Base-by-base conservation (phyloP, 345 rosid species). In the Ceriops zippeliana region DNA sequence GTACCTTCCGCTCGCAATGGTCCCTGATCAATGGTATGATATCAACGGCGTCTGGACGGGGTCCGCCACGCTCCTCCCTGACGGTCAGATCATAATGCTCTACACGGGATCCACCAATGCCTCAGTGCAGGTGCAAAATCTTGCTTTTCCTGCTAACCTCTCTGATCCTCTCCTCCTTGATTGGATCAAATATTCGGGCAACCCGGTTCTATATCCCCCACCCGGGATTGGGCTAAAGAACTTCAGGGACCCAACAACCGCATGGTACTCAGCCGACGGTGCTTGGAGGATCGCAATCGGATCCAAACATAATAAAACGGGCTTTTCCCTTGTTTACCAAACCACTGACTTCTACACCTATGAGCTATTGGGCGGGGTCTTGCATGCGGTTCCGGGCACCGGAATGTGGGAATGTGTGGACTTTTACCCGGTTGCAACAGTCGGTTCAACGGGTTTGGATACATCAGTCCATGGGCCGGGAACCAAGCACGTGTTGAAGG, bases 351-450 rank as follows among this genome's bases (percentile, higher is more conserved):
- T 95, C 34, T 80, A 68, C 1, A 69, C 81, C 0, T 91, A 52
- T 67, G 72, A 81, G 65, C 71, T 81, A 9, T 24, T 83, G 31
- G 87, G 84, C 6, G 77, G 83, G 7, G 32, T 79, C 30, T 75
- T 95, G 75, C 96, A 95, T 69, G 76, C 76, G 4, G 99, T 95
- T 28, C 84, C 85, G 32, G 86, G 88, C 19, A 95, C 97, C 9
- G 97, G 99, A n/a, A 90, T 90, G 99, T 95, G 99, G 99, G 99
- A 95, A 82, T 95, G 96, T 31, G 87, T 95, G 56, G 98, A 91
- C 76, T 87, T 95, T 70, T 95, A 88, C 73, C 99, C 99, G 3
- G 89, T 95, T 22, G 80, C 93, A 0, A 70, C 71, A 65, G 85
- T 79, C 72, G 78, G 82, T 27, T 73, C 81, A 19, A 49, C 52